Base-by-base conservation (phyloP, 345 rosid species). In the Kernera saxatilis region DNA sequence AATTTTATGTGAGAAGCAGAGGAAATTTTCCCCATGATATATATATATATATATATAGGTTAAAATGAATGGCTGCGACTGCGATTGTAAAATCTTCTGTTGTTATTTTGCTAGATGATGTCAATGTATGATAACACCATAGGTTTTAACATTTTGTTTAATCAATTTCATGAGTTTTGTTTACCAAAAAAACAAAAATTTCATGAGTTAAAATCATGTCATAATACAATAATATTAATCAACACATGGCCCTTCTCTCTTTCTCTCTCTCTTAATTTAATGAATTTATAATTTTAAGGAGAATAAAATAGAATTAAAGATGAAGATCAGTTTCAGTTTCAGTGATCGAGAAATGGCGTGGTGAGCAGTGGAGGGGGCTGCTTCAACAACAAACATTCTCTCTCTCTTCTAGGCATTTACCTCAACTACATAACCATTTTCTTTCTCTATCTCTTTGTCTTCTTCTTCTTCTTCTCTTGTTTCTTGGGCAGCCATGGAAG, bases 401-500 rank as follows among this genome's bases (percentile, higher is more conserved):
- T 68, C 19, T 58, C 14, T 62, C 23, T 64, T 26, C 49, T 49
- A 36, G 22, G 58, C 33, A 72, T 33, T 64, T 56, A 73, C 60
- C 51, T 67, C 4, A 65, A 59, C 39, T 52, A 30, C 12, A 35
- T 26, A 44, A 33, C 35, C 61, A 51, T 11, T 73, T 40, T 51
- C 27, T 23, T 2, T 26, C 29, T 64, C 51, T 45, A 2, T 23
- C 13, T 72, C 45, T 67, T 10, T 53, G 21, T 26, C 50, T 30
- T 14, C 23, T 50, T 33, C 29, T n/a, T 19, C 61, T 30, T 37
- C 19, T 36, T 30, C 29, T 41, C 10, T 41, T 71, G 54, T 19
- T 48, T 63, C 15, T 2, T 9, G 15, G 62, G 62, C 18, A 62
- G 80, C 74, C 72, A 93, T 90, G 94, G 97, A 88, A 69, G 78